These are phyloP conservation scores for Hanseniaspora hatyaiensis DNA, from an alignment of 805 yeast genomes.

Conservation along the genomic window DNA sequence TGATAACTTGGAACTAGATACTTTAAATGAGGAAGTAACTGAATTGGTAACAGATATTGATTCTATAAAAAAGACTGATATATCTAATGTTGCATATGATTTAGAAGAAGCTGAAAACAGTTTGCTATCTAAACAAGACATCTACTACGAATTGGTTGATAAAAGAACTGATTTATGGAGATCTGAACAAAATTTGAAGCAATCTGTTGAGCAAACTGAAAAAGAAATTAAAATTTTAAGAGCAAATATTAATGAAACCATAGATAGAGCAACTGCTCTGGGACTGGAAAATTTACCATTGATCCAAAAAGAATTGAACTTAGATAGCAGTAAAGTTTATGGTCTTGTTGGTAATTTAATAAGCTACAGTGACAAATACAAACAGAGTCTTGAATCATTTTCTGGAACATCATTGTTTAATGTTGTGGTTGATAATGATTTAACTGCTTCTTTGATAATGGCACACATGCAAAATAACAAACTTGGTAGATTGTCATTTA, in stretches of 20 bases:
- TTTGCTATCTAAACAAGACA: slow-evolving; percentile 32
- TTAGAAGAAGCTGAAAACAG: slow-evolving; percentile 27
- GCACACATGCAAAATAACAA: slow-evolving; percentile 57
- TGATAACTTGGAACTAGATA: slow-evolving; percentile 22
- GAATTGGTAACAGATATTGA: slow-evolving; percentile 8
- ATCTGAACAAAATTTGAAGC: slow-evolving; percentile 53
- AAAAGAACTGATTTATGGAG: slow-evolving; percentile 68
- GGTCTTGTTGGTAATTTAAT: slow-evolving; percentile 84
- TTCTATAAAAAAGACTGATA: slow-evolving; percentile 27
- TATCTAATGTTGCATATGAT: slow-evolving; percentile 33
- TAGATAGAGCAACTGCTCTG: slow-evolving; percentile 56
- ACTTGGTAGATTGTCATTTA: slow-evolving; percentile 78
- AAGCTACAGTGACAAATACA: slow-evolving; percentile 67
- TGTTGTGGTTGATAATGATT: slow-evolving; percentile 79
- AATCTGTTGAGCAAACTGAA: slow-evolving; percentile 43
- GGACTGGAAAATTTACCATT: slow-evolving; percentile 61
- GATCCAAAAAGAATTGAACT: slow-evolving; percentile 48
- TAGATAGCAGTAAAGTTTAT: slow-evolving; percentile 47
- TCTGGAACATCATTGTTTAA: slow-evolving; percentile 82
- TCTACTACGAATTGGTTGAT: slow-evolving; percentile 43
- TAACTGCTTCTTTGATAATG: slow-evolving; percentile 69
- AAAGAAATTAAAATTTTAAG: slow-evolving; percentile 48
- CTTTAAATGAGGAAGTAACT: slow-evolving; percentile 15
- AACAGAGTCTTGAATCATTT: slow-evolving; percentile 74
- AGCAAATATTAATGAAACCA: slow-evolving; percentile 53